Evolutionary conservation across 2,329 filamentous ascomycete genomes (phyloP).

Genomic region (Penicillium palitans): DNA sequence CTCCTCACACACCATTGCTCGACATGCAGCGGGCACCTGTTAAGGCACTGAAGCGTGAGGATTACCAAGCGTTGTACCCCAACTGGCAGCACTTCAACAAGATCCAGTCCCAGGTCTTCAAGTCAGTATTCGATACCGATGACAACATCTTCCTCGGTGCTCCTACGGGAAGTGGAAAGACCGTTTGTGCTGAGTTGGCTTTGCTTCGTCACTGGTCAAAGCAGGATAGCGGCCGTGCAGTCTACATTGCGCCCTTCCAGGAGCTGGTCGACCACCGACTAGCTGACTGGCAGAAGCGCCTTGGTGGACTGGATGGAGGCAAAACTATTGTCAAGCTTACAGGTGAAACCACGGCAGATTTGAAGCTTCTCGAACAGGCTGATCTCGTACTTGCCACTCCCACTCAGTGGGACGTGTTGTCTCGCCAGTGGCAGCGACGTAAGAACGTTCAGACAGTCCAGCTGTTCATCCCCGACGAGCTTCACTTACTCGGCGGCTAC

Average conservation of each 20-base stretch:
- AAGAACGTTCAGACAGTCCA: conserved; percentile 92
- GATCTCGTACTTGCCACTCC: conserved; percentile 93
- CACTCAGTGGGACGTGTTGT: conserved; percentile 92
- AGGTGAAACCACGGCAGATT: conserved; percentile 85
- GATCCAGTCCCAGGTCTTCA: conserved; percentile 96
- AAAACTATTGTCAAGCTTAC: conserved; percentile 92
- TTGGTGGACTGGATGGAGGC: conserved; percentile 71
- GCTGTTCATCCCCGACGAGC: conserved; percentile 90
- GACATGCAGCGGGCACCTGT: conserved; percentile 91
- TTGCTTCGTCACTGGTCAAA: conserved; percentile 84
- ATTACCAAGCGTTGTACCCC: conserved; percentile 78
- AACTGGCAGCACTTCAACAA: conserved; percentile 91
- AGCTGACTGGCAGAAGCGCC: conserved; percentile 80
- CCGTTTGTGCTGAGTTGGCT: conserved; percentile 92
- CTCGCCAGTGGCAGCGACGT: conserved; percentile 91
- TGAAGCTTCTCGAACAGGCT: conserved; percentile 82
- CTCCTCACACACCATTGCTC: conserved; percentile 85
- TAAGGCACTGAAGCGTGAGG: conserved; percentile 80
- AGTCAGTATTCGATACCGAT: conserved; percentile 84
- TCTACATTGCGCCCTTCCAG: conserved; percentile 94
- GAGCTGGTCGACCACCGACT: conserved; percentile 81
- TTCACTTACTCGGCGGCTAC: conserved; percentile 87
- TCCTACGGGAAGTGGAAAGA: conserved; percentile 95
- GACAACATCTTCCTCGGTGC: conserved; percentile 92
- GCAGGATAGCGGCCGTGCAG: conserved; percentile 70